Percentiles rank a stretch among this genome's conserved stretches.
Conservation (phyloP, 1,284 basidiomycete genomes). For the Sphaerobolus stellatus region DNA sequence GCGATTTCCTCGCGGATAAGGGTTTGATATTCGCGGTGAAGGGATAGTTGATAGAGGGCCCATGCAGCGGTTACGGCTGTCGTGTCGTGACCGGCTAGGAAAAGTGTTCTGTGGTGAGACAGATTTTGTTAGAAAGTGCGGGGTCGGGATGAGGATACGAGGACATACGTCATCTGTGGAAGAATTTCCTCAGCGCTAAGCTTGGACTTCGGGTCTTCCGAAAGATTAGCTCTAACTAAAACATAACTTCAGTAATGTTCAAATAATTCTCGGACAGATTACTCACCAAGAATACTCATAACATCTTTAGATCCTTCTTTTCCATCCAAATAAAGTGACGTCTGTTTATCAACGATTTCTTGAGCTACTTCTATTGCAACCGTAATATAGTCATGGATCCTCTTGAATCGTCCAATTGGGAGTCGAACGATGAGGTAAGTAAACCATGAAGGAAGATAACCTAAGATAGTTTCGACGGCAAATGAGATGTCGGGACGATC, state of each 20-base stretch:
- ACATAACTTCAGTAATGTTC: background rate
- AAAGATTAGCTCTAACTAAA: constrained; percentile 6
- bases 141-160: background rate
- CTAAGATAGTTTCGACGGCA: background rate
- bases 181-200: constrained; percentile 2
- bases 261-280: background rate
- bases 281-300: constrained; percentile 4
- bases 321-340: background rate
- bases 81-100: constrained; percentile 28
- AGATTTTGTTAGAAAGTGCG: background rate
- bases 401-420: background rate
- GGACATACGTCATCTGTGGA: constrained; percentile 5
- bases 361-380: background rate
- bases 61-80: constrained; percentile 25
- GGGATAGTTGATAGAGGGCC: constrained; percentile 28
- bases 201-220: constrained; percentile 5
- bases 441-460: background rate
- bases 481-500: background rate
- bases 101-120: background rate
- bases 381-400: background rate
- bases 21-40: constrained; percentile 24
- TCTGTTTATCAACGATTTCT: constrained; percentile 1
- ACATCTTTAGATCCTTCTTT: constrained; percentile 7
- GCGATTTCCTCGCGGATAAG: constrained; percentile 24
- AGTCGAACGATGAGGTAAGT: background rate